Evolutionary conservation across 2,329 filamentous ascomycete genomes (phyloP).

Genomic region (Cladophialophora immunda): DNA sequence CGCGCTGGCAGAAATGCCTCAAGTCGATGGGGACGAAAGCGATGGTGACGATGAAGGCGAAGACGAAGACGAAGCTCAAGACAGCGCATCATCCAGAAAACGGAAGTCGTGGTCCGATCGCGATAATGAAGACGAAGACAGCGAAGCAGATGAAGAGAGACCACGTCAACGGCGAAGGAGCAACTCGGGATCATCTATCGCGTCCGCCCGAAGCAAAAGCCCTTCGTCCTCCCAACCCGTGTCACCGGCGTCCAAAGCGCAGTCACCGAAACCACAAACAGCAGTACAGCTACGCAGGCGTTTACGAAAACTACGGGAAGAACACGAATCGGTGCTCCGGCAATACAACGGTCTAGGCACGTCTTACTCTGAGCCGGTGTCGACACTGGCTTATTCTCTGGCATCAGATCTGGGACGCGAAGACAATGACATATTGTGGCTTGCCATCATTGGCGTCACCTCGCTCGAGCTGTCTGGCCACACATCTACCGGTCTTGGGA

Average conservation of each 20-base stretch:
- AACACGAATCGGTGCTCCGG: conserved; percentile 78
- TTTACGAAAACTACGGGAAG: conserved; percentile 76
- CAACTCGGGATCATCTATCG: conserved; percentile 69
- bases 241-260: conserved; percentile 54
- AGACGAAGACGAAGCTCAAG: conserved; percentile 66
- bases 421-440: conserved; percentile 95
- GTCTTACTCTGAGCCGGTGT: conserved; percentile 93
- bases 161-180: conserved; percentile 83
- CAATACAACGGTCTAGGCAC: conserved; percentile 87
- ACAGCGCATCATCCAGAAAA: conserved; percentile 66
- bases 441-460: conserved; percentile 93
- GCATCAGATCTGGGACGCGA: conserved; percentile 94
- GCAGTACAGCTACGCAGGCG: conserved; percentile 75
- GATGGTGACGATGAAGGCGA: conserved; percentile 66
- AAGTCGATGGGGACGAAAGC: conserved; percentile 77
- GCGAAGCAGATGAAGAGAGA: conserved; percentile 76
- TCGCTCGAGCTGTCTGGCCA: conserved; percentile 91
- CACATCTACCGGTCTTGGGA: conserved; percentile 79
- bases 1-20: conserved; percentile 88
- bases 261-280: conserved; percentile 60
- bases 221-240: conserved; percentile 56
- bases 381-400: conserved; percentile 91
- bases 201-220: conserved; percentile 45
- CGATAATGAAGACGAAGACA: conserved; percentile 67
- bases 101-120: conserved; percentile 80